phyloP scores from a whole-genome alignment of 164 flowering plant species.

The Berberis thunbergii region DNA sequence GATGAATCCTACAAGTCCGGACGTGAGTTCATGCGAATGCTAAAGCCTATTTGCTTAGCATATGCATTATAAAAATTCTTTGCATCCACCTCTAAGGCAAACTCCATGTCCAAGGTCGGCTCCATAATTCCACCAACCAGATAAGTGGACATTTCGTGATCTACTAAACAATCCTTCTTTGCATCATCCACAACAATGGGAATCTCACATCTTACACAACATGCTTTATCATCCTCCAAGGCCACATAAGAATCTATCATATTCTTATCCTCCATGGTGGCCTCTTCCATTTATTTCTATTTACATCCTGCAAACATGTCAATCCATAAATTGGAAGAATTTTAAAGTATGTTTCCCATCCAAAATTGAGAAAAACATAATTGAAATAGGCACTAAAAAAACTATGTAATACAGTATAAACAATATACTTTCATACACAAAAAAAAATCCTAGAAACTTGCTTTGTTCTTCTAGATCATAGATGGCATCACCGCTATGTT shows the following conservation, averaged over 20 bases:
- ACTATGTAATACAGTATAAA: neutral
- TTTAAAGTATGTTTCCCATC: neutral
- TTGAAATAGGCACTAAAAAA: neutral
- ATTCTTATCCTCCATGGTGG: constrained; percentile 16
- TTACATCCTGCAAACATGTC: constrained; percentile 1
- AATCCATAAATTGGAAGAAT: neutral
- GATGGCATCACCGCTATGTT: no score
- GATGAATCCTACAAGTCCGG: no score
- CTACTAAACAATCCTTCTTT: constrained; percentile 11
- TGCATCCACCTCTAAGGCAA: constrained; percentile 40
- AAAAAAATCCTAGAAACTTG: no score
- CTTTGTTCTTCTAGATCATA: no score
- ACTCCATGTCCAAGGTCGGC: constrained; percentile 44
- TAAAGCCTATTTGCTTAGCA: constrained; percentile 43
- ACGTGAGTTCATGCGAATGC: constrained; percentile 31
- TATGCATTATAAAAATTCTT: constrained; percentile 42
- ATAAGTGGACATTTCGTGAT: constrained; percentile 13
- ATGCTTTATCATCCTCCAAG: constrained; percentile 25
- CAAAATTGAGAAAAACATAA: neutral
- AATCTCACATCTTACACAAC: constrained; percentile 29
- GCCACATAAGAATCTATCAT: constrained; percentile 19
- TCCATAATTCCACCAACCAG: constrained; percentile 24
- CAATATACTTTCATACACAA: no score
- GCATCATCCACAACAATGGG: constrained; percentile 23
- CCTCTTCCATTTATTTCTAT: constrained; percentile 19